Evolutionary conservation across 768 basidiomycete genomes (phyloP).

Genomic region (Infundibulicybe gibba): DNA sequence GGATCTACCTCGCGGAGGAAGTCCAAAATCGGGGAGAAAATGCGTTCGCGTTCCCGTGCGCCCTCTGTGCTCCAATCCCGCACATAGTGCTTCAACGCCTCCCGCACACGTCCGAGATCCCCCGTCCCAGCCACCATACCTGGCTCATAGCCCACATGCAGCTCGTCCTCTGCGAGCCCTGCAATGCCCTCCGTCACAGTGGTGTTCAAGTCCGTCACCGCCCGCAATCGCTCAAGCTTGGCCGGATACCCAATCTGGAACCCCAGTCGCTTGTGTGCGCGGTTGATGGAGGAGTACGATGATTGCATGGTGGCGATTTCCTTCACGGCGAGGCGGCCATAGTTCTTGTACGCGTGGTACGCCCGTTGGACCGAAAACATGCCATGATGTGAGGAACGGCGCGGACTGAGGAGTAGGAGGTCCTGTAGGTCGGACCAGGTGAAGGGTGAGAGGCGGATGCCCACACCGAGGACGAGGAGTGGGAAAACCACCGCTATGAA

Average conservation of each 20-base stretch:
- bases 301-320: conserved; percentile 39
- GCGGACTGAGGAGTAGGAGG: conserved; percentile 19
- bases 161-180: conserved; percentile 27
- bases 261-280: conserved; percentile 44
- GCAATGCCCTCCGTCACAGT: conserved; percentile 37
- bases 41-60: conserved; percentile 43
- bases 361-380: conserved; percentile 46
- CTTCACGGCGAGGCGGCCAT: conserved; percentile 32
- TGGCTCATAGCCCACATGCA: conserved; percentile 11
- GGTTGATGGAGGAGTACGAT: conserved; percentile 39
- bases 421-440: conserved; percentile 21
- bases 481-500: conserved; percentile 36
- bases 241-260: conserved; percentile 49
- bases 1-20: conserved; percentile 30
- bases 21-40: conserved; percentile 55
- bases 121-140: conserved; percentile 10
- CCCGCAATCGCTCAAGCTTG: conserved; percentile 44
- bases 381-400: conserved; percentile 13
- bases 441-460: conserved; percentile 20
- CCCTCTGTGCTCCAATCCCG: conserved; percentile 70
- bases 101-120: conserved; percentile 49
- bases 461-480: conserved; percentile 27
- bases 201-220: conserved; percentile 35
- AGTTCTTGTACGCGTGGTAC: conserved; percentile 38
- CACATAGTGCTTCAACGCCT: conserved; percentile 65